These are phyloP conservation scores for Paramecium tetraurelia DNA, from an alignment of 73 alveolate genomes.

Conservation along the genomic window DNA sequence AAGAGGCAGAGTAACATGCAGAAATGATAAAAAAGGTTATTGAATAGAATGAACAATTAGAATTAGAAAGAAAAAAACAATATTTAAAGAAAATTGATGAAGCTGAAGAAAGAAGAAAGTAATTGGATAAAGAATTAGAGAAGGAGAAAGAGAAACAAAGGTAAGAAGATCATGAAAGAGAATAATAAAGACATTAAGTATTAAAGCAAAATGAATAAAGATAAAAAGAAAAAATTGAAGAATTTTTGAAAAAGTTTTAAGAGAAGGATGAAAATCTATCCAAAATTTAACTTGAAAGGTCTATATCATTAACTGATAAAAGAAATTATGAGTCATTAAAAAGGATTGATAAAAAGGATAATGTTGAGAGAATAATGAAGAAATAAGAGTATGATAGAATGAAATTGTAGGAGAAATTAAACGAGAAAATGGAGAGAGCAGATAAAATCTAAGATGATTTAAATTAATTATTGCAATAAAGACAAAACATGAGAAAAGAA, in stretches of 20 bases:
- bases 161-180: not conserved
- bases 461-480: not conserved
- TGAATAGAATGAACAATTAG: not conserved
- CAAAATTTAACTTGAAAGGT: not conserved
- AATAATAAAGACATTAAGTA: not conserved
- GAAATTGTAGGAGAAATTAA: not conserved
- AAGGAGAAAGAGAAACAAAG: not conserved
- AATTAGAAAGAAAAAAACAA: not conserved
- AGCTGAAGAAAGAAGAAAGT: not conserved
- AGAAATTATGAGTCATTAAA: not conserved
- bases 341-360: not conserved
- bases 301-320: not conserved
- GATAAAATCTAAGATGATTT: not conserved
- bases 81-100: not conserved
- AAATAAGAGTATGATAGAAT: slow-evolving; percentile 17
- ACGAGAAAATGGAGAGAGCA: slow-evolving; percentile 13
- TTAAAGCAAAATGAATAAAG: not conserved
- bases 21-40: not conserved
- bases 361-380: slow-evolving; percentile 2
- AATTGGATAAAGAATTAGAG: not conserved
- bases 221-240: slow-evolving; percentile 7
- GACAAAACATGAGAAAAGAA: not conserved
- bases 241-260: not conserved
- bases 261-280: not conserved
- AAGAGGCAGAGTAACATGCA: not conserved